Base-by-base conservation (phyloP, 768 basidiomycete genomes). In the Kwoniella mangroviensis region DNA sequence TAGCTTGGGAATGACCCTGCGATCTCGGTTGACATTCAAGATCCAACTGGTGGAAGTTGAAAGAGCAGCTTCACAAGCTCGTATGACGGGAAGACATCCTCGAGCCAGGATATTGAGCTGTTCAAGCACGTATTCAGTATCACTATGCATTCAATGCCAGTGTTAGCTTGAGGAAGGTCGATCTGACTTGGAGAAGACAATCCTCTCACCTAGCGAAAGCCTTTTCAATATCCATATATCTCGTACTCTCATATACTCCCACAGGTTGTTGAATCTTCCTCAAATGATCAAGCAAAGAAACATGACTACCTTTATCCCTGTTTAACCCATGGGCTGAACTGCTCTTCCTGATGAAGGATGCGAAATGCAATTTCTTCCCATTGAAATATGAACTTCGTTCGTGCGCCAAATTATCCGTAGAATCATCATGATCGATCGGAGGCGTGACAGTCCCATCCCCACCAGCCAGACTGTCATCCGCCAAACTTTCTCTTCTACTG, bases 161-260 rank as follows among this genome's bases (percentile, higher is more conserved):
- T 43, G 24, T 22, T 43, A 22, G 45, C 5, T 40, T 42, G 53
- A 26, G 41, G 21, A 11, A 19, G 17, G 41, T 42, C 5, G 2
- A 3, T 4, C 1, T 19, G 21, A 69, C 78, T 76, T 45, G 4
- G 34, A 34, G 4, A 34, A 34, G 4, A 34, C 3, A 34, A 34
- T 34, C 34, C 34, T 34, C 34, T 34, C 34, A 79, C 79, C 57
- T 53, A 24, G 67, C 71, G 41, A 77, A 80, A 6, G 57, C 63
- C 21, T 65, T 65, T 63, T 83, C 81, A 24, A 83, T 59, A 19
- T 81, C 77, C 74, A 83, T 79, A 61, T 83, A 83, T 45, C 75
- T 65, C 52, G 73, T 74, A 65, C 75, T 77, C 63, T 83, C 81
- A 60, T 79, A 83, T 2, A 81, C 69, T 2, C 80, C 81, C 0